Evolutionary conservation across 2,329 filamentous ascomycete genomes (phyloP).

Genomic region (Trichoderma sp.): DNA sequence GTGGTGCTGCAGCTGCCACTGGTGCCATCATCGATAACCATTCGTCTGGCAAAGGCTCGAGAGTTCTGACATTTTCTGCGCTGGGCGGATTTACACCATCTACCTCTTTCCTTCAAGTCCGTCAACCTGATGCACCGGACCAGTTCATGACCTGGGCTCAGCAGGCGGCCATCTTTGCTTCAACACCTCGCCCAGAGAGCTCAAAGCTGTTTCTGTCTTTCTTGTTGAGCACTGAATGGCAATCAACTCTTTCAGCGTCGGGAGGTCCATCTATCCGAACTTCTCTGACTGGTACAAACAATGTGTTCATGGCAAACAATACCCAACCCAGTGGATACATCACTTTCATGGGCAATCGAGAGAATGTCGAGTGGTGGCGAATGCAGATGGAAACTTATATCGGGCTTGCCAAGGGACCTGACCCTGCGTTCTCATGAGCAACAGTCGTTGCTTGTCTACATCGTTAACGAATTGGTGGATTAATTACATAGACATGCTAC

Average conservation of each 20-base stretch:
- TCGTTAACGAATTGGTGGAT: background rate
- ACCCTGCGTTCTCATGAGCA: background rate
- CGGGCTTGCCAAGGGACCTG: background rate
- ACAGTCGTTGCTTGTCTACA: background rate
- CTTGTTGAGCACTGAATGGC: background rate
- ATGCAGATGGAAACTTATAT: conserved; percentile 16
- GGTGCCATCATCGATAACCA: background rate
- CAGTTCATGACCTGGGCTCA: conserved; percentile 18
- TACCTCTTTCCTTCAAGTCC: background rate
- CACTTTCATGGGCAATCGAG: background rate
- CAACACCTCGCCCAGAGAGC: background rate
- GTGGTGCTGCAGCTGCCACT: background rate
- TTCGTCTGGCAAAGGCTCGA: background rate
- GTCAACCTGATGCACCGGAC: background rate
- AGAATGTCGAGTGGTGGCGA: conserved; percentile 10
- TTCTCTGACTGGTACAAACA: background rate
- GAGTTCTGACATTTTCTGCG: conserved; percentile 2
- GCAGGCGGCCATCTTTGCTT: conserved; percentile 1
- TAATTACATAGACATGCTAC: background rate
- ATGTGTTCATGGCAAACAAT: conserved; percentile 9
- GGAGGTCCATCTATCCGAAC: background rate
- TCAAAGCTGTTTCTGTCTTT: conserved; percentile 6
- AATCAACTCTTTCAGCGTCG: background rate
- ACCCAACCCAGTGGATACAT: conserved; percentile 3
- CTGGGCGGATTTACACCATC: conserved; percentile 10